Evolutionary conservation across 1,284 basidiomycete species (phyloP), one percentile per base, ranked within the genome.

Genomic region (Abortiporus biennis): DNA sequence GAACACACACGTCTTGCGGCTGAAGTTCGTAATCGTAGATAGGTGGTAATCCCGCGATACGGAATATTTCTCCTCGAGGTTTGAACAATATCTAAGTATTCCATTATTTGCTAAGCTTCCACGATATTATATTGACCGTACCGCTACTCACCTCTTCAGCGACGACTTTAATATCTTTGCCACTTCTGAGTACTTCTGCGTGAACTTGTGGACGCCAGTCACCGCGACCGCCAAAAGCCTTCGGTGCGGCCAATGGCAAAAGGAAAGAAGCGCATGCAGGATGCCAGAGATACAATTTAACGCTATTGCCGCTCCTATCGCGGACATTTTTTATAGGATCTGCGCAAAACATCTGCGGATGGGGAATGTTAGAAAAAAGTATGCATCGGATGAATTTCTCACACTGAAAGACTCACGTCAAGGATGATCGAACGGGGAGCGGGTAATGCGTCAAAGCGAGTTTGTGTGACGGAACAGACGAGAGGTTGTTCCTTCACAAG

Each of bases 11-110:
- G 1, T 47, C 44, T 36, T 58, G 55, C 2, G 55, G 54, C 22
- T 43, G 21, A 17, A 45, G 31, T 38, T 58, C 56, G 23, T 52
- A 45, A 37, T 56, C 52, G 38, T 54, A 56, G 49, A 56, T 55
- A 0, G 52, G 48, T 6, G 50, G 48, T 17, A 58, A 22, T 2
- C 49, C 52, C 0, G 53, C 52, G 20, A 55, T 32, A 2, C 39
- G 36, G 0, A 56, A 24, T 1, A 58, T 36, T 4, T 38, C 21
- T 16, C 34, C 38, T 4, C 36, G 39, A 15, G 38, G 21, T 11
- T 25, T 15, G 21, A 50, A 49, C 6, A 35, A 6, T 8, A 47
- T 13, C 52, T 51, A 29, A 8, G 27, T 9, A 9, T 8, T 9
- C 8, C n/a, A 29, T 29, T n/a, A 29, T 9, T 9, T n/a, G 8